Evolutionary conservation across 2,329 filamentous ascomycete genomes (phyloP).

Genomic region (Alternaria longipes): DNA sequence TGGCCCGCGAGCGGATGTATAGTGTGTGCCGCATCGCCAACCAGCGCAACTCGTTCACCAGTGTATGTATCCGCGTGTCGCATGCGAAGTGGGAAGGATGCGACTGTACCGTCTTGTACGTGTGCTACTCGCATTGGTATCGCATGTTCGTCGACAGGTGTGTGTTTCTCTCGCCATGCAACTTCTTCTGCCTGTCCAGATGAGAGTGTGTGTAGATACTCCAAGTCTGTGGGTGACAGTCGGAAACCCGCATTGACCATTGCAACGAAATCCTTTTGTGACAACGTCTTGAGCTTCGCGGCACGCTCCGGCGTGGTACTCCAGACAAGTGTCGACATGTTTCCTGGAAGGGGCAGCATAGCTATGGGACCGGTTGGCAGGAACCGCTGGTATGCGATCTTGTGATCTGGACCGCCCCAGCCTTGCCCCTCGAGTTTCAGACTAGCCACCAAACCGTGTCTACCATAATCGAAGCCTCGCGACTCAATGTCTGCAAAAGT

Average conservation of each 20-base stretch:
- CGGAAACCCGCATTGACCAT: conserved; percentile 96
- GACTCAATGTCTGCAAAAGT: conserved; percentile 86
- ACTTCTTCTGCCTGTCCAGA: conserved; percentile 73
- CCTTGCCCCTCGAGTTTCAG: conserved; percentile 70
- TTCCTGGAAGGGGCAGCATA: conserved; percentile 86
- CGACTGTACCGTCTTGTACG: conserved; percentile 81
- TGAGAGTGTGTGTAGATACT: conserved; percentile 76
- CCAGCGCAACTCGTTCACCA: conserved; percentile 85
- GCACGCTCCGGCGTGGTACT: conserved; percentile 87
- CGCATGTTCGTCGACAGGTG: conserved; percentile 56
- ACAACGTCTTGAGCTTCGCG: conserved; percentile 78
- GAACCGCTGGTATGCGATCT: conserved; percentile 94
- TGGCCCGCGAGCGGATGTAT: conserved; percentile 95
- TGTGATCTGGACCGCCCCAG: conserved; percentile 56
- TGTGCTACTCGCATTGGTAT: conserved; percentile 73
- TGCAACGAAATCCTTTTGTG: conserved; percentile 76
- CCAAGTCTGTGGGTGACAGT: conserved; percentile 78
- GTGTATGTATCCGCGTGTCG: conserved; percentile 95
- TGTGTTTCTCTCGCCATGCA: conserved; percentile 82
- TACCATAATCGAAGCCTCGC: conserved; percentile 90
- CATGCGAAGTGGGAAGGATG: conserved; percentile 90
- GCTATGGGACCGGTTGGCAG: conserved; percentile 91
- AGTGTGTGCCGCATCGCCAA: conserved; percentile 95
- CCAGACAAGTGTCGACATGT: conserved; percentile 89
- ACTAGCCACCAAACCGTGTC: conserved; percentile 91